These are phyloP conservation scores for Pichia insulana DNA, from an alignment of 805 yeast species.

Conservation along the genomic window DNA sequence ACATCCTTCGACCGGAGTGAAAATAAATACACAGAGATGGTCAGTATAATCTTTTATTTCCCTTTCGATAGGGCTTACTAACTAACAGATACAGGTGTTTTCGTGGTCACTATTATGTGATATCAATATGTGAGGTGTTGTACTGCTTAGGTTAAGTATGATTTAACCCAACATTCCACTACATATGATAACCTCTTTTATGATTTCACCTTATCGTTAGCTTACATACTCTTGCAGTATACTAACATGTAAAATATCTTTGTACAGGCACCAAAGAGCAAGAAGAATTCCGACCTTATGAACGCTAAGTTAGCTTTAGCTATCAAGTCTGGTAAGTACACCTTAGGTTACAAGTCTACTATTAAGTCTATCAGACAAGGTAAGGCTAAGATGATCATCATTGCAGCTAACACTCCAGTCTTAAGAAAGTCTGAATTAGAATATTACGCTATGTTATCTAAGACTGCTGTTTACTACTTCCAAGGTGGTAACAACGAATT, in stretches of 20 bases:
- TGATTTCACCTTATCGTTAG: too few relatives aligned
- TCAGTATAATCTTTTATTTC: constrained; percentile 47
- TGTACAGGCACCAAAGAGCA: constrained; percentile 84
- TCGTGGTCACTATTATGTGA: too few relatives aligned
- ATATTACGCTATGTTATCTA: constrained; percentile 99
- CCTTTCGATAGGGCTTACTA: background rate
- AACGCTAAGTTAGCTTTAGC: constrained; percentile 97
- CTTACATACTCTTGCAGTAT: constrained; percentile 7
- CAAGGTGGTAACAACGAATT: constrained; percentile 99
- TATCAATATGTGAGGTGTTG: too few relatives aligned
- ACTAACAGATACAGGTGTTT: background rate
- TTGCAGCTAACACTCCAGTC: constrained; percentile 99
- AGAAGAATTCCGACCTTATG: constrained; percentile 86
- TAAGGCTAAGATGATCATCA: constrained; percentile 95
- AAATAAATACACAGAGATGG: constrained; percentile 89
- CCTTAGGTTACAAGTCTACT: constrained; percentile 99
- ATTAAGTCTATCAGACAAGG: constrained; percentile 98
- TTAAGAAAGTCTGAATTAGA: constrained; percentile 99
- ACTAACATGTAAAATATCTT: constrained; percentile 30
- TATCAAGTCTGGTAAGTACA: constrained; percentile 98
- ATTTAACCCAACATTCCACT: too few relatives aligned
- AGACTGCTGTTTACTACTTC: constrained; percentile 97
- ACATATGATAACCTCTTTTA: too few relatives aligned
- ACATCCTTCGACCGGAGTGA: constrained; percentile 83
- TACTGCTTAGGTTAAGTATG: too few relatives aligned